Conservation (phyloP, 176 grass and related monocot genomes). For the Aegilops speltoides region DNA sequence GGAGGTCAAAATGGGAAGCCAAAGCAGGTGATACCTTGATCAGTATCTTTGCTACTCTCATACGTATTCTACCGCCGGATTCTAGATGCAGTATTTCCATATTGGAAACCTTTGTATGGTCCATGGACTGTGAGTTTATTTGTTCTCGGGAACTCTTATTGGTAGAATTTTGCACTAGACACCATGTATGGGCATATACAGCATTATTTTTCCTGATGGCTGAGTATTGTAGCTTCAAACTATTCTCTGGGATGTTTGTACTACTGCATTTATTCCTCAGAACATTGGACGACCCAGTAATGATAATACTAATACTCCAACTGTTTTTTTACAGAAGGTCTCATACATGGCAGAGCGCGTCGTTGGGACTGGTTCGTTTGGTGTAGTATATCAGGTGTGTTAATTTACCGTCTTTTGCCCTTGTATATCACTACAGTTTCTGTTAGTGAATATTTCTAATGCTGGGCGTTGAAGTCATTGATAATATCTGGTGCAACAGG, state of each 20-base stretch:
- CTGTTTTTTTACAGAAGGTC: conserved; percentile 75
- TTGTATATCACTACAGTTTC: conserved; percentile 12
- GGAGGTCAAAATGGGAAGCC: conserved; percentile 89
- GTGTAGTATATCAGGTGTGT: conserved; percentile 89
- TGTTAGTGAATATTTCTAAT: conserved; percentile 11
- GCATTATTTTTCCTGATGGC: background rate
- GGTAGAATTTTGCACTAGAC: conserved; percentile 6
- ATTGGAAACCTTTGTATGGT: background rate
- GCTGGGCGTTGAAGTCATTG: conserved; percentile 16
- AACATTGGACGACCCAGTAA: background rate
- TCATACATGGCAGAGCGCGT: conserved; percentile 95
- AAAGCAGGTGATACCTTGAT: conserved; percentile 68
- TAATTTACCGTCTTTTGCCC: conserved; percentile 4
- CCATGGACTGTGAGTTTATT: background rate
- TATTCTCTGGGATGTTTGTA: background rate
- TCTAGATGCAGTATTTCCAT: background rate
- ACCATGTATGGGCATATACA: background rate
- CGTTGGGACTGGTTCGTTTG: conserved; percentile 95
- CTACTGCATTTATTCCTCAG: background rate
- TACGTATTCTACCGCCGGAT: background rate
- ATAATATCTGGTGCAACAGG: conserved; percentile 55
- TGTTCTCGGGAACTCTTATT: background rate
- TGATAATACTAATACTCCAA: conserved; percentile 31
- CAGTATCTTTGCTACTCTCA: background rate
- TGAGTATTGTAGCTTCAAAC: background rate